These are phyloP conservation scores for Lentithecium fluviatile DNA, from an alignment of 495 filamentous ascomycete genomes.

Conservation along the genomic window DNA sequence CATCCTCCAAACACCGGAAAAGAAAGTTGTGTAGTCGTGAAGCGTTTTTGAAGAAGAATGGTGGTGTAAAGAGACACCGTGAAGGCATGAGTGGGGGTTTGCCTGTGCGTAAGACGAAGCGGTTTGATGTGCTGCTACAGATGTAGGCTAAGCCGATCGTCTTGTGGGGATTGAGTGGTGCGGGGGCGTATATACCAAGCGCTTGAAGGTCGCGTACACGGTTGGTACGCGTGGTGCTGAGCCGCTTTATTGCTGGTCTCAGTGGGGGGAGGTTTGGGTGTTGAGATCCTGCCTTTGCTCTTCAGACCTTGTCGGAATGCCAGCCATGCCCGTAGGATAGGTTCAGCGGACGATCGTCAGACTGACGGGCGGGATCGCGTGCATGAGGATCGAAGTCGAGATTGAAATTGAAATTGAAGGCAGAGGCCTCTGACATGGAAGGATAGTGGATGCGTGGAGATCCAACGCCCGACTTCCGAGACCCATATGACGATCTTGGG, in stretches of 20 bases:
- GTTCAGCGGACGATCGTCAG: conserved; percentile 14
- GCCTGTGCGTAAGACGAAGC: neutral
- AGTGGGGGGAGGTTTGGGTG: neutral
- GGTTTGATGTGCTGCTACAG: no score
- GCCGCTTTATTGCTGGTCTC: neutral
- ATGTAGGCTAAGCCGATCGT: no score
- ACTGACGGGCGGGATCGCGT: conserved; percentile 4
- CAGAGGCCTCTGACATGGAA: conserved; percentile 33
- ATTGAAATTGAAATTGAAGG: conserved; percentile 28
- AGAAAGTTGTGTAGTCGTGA: conserved; percentile 7
- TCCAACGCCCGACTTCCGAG: conserved; percentile 7
- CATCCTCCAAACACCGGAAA: conserved; percentile 12
- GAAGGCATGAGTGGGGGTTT: conserved; percentile 18
- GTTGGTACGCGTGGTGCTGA: no score
- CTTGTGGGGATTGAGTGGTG: no score
- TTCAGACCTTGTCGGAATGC: conserved; percentile 8
- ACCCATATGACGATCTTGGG: conserved; percentile 4
- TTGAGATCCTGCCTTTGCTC: neutral
- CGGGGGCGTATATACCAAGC: no score
- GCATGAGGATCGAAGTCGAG: conserved; percentile 8
- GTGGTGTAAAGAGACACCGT: conserved; percentile 16
- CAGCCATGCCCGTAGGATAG: conserved; percentile 9
- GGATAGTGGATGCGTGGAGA: conserved; percentile 28
- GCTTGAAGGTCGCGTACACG: no score
- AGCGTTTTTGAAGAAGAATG: conserved; percentile 9